Evolutionary conservation across 495 filamentous ascomycete species (phyloP).

Genomic region (Lepidopterella palustris): DNA sequence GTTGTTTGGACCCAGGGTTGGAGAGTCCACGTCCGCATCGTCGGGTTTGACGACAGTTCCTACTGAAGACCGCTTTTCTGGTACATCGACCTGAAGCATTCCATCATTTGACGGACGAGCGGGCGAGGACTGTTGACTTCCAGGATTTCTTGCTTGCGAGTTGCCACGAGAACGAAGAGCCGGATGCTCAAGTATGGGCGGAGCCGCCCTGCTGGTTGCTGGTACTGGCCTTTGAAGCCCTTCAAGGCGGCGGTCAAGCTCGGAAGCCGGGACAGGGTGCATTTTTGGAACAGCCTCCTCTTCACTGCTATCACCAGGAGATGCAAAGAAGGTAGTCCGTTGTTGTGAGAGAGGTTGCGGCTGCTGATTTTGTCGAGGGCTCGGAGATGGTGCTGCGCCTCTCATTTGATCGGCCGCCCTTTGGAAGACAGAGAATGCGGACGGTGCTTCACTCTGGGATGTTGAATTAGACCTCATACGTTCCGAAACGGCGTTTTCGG

Average conservation of each 20-base stretch:
- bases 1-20: constrained; percentile 63
- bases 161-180: constrained; percentile 22
- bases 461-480: constrained; percentile 6
- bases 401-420: constrained; percentile 32
- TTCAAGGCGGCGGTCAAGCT: constrained; percentile 11
- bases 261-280: background rate
- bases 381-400: background rate
- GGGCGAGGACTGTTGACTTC: background rate
- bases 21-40: constrained; percentile 55
- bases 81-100: background rate
- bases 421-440: constrained; percentile 35
- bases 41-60: constrained; percentile 23
- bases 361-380: constrained; percentile 3
- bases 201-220: constrained; percentile 8
- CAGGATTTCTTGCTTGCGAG: constrained; percentile 2
- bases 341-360: constrained; percentile 12
- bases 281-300: constrained; percentile 17
- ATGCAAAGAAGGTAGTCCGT: constrained; percentile 24
- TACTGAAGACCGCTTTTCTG: constrained; percentile 1
- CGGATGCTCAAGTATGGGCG: constrained; percentile 22
- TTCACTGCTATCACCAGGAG: constrained; percentile 23
- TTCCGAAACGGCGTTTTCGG: constrained; percentile 8
- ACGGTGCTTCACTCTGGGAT: constrained; percentile 18
- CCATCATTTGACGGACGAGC: background rate
- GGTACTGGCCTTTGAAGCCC: constrained; percentile 8